A percentile compares a stretch with the other conserved stretches of the same genome.
Conservation (phyloP, 441 rosid species). For the Jatropha multifida region DNA sequence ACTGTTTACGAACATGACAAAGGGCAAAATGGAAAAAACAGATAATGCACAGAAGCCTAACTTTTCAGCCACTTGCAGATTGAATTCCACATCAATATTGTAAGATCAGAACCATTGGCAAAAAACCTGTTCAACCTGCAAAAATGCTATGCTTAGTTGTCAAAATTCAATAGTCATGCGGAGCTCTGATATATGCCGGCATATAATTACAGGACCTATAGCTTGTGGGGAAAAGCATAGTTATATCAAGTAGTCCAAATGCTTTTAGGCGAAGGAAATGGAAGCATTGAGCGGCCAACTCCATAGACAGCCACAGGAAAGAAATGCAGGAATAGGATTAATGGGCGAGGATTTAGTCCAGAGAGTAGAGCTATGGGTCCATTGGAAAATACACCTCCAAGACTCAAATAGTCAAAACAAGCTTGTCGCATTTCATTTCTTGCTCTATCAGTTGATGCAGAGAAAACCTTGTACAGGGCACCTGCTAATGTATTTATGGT, state of each 20-base stretch:
- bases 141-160: too few relatives aligned
- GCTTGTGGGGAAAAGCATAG: too few relatives aligned
- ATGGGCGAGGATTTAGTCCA: conserved; percentile 26
- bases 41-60: not conserved
- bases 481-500: conserved; percentile 80
- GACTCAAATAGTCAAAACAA: too few relatives aligned
- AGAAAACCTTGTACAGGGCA: conserved; percentile 81
- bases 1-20: not conserved
- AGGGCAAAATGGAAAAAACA: too few relatives aligned
- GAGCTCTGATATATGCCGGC: too few relatives aligned
- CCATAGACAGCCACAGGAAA: conserved; percentile 27
- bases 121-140: too few relatives aligned
- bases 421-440: too few relatives aligned
- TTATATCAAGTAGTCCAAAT: conserved; percentile 9
- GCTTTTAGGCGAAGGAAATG: conserved; percentile 36
- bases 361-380: too few relatives aligned
- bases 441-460: conserved; percentile 34
- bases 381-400: too few relatives aligned
- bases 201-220: too few relatives aligned
- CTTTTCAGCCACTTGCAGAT: not conserved
- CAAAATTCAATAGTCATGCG: too few relatives aligned
- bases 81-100: not conserved
- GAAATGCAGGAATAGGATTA: conserved; percentile 26
- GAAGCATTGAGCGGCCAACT: conserved; percentile 28
- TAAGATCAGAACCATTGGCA: too few relatives aligned